phyloP scores from a whole-genome alignment of 495 filamentous ascomycete species.

The Bacidia gigantensis region DNA sequence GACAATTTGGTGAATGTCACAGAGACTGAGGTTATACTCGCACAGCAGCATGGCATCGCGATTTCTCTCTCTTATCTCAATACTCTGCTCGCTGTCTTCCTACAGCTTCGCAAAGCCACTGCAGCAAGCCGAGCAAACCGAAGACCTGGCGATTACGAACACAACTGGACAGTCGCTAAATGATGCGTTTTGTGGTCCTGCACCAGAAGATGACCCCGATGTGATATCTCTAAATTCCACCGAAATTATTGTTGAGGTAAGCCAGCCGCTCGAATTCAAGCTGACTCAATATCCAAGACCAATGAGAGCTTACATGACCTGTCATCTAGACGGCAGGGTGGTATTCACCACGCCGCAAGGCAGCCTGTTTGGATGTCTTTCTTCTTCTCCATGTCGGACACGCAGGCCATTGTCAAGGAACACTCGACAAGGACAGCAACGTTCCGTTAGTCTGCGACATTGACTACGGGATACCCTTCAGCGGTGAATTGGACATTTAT shows the following conservation, averaged over 20 bases:
- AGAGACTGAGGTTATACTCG: too few relatives aligned
- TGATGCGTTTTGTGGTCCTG: neutral
- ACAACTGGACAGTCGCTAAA: neutral
- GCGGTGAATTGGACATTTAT: neutral
- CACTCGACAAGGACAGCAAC: neutral
- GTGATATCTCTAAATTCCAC: neutral
- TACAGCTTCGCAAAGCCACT: too few relatives aligned
- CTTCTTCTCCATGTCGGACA: neutral
- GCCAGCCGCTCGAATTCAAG: neutral
- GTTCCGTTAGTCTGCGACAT: neutral
- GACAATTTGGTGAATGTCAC: too few relatives aligned
- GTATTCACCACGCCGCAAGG: neutral
- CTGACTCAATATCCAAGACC: too few relatives aligned
- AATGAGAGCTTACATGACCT: too few relatives aligned
- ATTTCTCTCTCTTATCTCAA: too few relatives aligned
- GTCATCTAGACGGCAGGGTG: too few relatives aligned
- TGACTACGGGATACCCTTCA: neutral
- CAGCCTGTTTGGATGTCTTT: neutral
- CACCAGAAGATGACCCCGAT: neutral
- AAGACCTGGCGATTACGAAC: neutral
- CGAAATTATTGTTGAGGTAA: neutral
- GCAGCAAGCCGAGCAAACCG: neutral
- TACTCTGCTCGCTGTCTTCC: too few relatives aligned
- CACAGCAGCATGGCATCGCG: too few relatives aligned
- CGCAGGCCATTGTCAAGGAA: neutral